Percentiles rank a stretch among this genome's conserved stretches.
These are phyloP conservation scores for Dendrobium nobile DNA, from an alignment of 106 monocot species.

Conservation along the genomic window DNA sequence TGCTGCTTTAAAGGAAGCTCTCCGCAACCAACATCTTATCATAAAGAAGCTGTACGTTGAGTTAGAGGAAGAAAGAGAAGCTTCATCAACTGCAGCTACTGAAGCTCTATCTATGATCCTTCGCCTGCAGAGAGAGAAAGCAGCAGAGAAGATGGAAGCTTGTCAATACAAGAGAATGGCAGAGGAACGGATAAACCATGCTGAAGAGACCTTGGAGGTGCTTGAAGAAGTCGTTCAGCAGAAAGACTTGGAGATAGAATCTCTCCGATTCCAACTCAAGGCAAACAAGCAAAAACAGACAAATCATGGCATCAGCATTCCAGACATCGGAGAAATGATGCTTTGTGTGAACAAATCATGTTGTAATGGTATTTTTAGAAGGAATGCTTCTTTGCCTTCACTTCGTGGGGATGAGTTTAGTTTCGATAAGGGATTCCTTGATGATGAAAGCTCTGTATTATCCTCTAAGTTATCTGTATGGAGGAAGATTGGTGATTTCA, in stretches of 20 bases:
- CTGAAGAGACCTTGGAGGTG: conserved; percentile 35
- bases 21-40: conserved; percentile 39
- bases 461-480: conserved; percentile 1
- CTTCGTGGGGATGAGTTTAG: conserved; percentile 20
- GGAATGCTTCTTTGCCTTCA: conserved; percentile 41
- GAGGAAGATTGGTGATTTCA: conserved; percentile 8
- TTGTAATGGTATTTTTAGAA: conserved; percentile 19
- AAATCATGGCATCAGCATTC: conserved; percentile 9
- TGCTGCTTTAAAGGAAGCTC: conserved; percentile 44
- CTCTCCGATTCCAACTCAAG: conserved; percentile 37
- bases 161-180: conserved; percentile 78
- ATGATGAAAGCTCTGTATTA: conserved; percentile 2
- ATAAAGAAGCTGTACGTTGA: conserved; percentile 53
- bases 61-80: conserved; percentile 84
- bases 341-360: conserved; percentile 3
- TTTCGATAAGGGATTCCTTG: conserved; percentile 23
- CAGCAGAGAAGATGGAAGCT: conserved; percentile 79
- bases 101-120: conserved; percentile 86
- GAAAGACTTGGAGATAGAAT: conserved; percentile 69
- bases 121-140: conserved; percentile 74
- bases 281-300: conserved; percentile 30
- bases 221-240: conserved; percentile 62
- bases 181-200: conserved; percentile 68
- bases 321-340: conserved; percentile 10
- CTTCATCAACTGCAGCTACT: conserved; percentile 67